Base-by-base conservation (phyloP, 2,329 filamentous ascomycete species). In the Aurifilum marmelostoma region DNA sequence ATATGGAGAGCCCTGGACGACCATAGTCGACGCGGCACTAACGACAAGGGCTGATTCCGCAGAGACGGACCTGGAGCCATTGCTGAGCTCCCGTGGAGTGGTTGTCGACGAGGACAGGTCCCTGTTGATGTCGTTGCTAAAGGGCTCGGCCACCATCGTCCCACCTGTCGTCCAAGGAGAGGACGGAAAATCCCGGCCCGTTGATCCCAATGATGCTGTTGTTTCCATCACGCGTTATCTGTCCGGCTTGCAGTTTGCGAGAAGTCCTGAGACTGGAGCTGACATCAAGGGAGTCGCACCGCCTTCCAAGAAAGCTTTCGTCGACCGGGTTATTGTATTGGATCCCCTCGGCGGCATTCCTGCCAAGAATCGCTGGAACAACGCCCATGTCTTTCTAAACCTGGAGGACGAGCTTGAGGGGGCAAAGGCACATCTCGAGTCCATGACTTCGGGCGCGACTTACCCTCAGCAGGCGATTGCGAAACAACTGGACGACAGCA, bases 311-410 rank as follows among this genome's bases (percentile, higher is more conserved):
- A 84, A 85, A 39, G 86, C 90, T 0, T 86, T 87, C 0, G 81
- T 99, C 7, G 95, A 98, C 76, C 88, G 95, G 47, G 84, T 99
- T 56, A 97, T 99, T 71, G 83, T 99, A 37, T 84, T 99, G 8
- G 96, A 99, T 77, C 90, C 92, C 0, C 81, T 94, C 0, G 96
- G 96, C 3, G 95, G 94, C 0, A 93, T 94, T 60, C 96, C 96
- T 0, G 84, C 92, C 69, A 80, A 85, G 75, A 80, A 87, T 77
- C 78, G 86, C 73, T 81, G 86, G 59, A 81, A 91, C 79, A 87
- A 85, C 64, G 87, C 91, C 1, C 91, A 96, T 77, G 88, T 96
- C 9, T 98, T 97, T 76, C 88, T 99, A 76, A 99, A 99, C 74
- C 85, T 99, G 68, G 92, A 97, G 76, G 94, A 98, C 76, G 95